Evolutionary conservation across 1,284 basidiomycete genomes (phyloP), one percentile per base, ranked within the genome.

Genomic region (Heterobasidion irregulare): DNA sequence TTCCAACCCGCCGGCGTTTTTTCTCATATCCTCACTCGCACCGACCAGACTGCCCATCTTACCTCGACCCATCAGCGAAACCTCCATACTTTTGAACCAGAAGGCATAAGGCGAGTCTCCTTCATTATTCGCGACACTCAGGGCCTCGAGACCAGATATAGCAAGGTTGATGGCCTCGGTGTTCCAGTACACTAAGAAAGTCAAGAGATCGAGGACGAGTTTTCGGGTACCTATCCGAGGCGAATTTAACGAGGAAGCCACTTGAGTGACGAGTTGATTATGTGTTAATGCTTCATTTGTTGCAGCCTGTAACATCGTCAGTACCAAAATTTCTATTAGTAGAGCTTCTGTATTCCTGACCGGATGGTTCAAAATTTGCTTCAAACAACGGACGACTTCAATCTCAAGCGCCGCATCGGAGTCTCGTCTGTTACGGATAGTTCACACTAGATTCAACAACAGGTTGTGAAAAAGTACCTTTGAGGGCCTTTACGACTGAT

Each of bases 1-100:
- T 58, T 88, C 84, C 46, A 78, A 75, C 50, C 83, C 84, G 47
- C 16, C 46, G 12, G 78, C 82, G 48, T 77, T 75, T 53, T 61
- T 65, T 61, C 81, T 84, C 57, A 96, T 80, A 59, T 97, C 92
- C 38, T 95, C 91, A 62, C 93, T 95, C 8, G 93, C 92, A 2
- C 97, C 96, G 8, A 99, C 96, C 50, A 91, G 72, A 66, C 90
- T 96, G 2, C 96, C 96, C 93, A 98, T 96, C 68, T 86, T 89
- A 1, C 97, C 96, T 57, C 94, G 75, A 1, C 94, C 94, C 48
- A 84, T 81, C 12, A 98, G 77, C 5, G 84, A 83, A 43, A 75
- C 74, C 63, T 95, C 90, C 58, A 96, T 75, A 1, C 88, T 86
- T 60, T 85, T 85, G 68, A 99, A 91, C 95, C 94, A 98, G 59